Evolutionary conservation across 1,284 basidiomycete species (phyloP).

Genomic region (Apiotrichum siamense): DNA sequence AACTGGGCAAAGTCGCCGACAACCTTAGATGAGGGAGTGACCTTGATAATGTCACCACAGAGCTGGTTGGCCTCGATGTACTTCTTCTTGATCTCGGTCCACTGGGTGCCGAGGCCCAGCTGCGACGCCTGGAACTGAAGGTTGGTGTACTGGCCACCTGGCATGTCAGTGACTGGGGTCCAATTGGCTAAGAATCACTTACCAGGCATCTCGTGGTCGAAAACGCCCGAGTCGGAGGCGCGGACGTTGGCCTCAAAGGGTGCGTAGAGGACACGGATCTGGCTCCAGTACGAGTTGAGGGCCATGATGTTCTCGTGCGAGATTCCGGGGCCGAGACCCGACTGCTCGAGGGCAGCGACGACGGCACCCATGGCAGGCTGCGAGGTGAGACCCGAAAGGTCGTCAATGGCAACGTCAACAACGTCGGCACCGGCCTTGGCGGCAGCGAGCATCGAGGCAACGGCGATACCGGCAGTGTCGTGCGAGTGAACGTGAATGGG

Average conservation of each 20-base stretch:
- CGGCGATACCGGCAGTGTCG: slow-evolving; percentile 97
- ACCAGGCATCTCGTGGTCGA: slow-evolving; percentile 99
- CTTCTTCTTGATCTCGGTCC: slow-evolving; percentile 97
- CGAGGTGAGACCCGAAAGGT: slow-evolving; percentile 97
- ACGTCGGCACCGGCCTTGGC: slow-evolving; percentile 96
- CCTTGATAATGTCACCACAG: slow-evolving; percentile 98
- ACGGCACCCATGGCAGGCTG: slow-evolving; percentile 99
- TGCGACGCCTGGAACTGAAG: slow-evolving; percentile 97
- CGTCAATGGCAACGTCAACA: slow-evolving; percentile 97
- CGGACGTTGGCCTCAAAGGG: slow-evolving; percentile 99
- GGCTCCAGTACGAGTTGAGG: slow-evolving; percentile 96
- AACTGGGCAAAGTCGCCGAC: slow-evolving; percentile 99
- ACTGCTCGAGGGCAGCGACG: slow-evolving; percentile 91
- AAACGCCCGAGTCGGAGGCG: slow-evolving; percentile 92
- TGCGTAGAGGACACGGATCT: slow-evolving; percentile 88
- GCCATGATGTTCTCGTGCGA: slow-evolving; percentile 96
- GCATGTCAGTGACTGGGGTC: too few relatives aligned
- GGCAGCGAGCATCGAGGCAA: slow-evolving; percentile 91
- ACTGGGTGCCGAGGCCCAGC: slow-evolving; percentile 93
- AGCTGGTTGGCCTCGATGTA: slow-evolving; percentile 95
- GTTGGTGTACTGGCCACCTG: slow-evolving; percentile 89
- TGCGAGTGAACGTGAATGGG: slow-evolving; percentile 99
- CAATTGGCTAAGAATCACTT: too few relatives aligned
- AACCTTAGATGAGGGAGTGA: slow-evolving; percentile 98
- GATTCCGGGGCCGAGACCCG: slow-evolving; percentile 89